Percentiles rank a stretch among this genome's conserved stretches.
Conservation (phyloP, 306 rosid species). For the Vicia villosa region DNA sequence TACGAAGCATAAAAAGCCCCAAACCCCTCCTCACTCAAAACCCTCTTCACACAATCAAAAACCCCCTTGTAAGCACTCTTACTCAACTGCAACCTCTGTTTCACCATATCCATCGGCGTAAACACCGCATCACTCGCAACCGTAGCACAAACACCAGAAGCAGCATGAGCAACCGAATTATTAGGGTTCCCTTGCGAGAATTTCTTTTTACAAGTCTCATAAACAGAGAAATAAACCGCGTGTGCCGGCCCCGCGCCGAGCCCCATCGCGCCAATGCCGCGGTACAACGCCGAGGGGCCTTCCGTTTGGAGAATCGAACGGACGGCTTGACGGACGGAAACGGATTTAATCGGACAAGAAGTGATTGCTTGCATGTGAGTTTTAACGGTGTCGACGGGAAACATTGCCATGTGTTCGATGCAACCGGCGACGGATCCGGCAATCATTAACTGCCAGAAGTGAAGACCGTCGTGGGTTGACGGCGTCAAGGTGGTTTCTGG, state of each 20-base stretch:
- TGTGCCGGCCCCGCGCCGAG: conserved; percentile 96
- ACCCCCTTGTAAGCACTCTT: conserved; percentile 74
- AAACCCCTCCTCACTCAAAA: conserved; percentile 70
- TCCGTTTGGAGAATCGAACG: conserved; percentile 61
- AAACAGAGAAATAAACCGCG: conserved; percentile 77
- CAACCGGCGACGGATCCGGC: conserved; percentile 85
- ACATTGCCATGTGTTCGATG: conserved; percentile 88
- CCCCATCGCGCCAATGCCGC: conserved; percentile 88
- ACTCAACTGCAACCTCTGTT: conserved; percentile 82
- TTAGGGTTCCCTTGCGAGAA: conserved; percentile 59
- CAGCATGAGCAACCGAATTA: conserved; percentile 61
- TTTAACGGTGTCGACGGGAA: conserved; percentile 87
- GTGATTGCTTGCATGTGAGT: conserved; percentile 91
- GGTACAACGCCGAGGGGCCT: conserved; percentile 72
- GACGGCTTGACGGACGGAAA: conserved; percentile 68
- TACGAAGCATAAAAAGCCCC: conserved; percentile 77
- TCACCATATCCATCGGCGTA: conserved; percentile 94
- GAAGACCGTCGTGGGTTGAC: conserved; percentile 78
- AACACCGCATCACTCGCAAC: conserved; percentile 77
- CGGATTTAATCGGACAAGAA: conserved; percentile 78
- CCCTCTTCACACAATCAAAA: conserved; percentile 70
- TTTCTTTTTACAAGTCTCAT: conserved; percentile 62
- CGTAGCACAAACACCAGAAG: conserved; percentile 75
- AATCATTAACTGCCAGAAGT: conserved; percentile 87
- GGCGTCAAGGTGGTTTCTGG: conserved; percentile 36